Evolutionary conservation across 2,329 filamentous ascomycete genomes (phyloP).

Genomic region (Penicillium sclerotiorum): DNA sequence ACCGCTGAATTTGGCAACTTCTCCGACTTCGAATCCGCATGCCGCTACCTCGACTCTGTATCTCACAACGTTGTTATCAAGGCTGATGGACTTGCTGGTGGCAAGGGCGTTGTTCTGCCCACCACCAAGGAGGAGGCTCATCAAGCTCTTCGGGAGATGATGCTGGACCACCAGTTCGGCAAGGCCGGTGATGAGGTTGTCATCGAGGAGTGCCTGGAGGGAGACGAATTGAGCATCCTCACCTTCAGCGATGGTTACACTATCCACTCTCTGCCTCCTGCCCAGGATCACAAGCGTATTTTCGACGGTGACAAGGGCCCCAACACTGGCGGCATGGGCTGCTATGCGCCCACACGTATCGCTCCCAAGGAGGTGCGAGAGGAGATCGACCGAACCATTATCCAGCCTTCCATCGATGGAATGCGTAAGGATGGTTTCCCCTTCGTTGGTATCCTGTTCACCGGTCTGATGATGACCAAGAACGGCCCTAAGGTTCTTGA

Average conservation of each 20-base stretch:
- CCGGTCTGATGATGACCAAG: constrained; percentile 87
- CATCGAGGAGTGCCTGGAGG: constrained; percentile 89
- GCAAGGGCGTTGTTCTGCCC: constrained; percentile 93
- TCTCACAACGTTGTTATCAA: constrained; percentile 86
- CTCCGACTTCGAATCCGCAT: constrained; percentile 70
- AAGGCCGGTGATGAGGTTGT: constrained; percentile 86
- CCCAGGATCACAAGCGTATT: constrained; percentile 95
- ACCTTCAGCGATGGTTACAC: constrained; percentile 89
- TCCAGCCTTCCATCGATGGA: constrained; percentile 87
- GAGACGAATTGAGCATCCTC: constrained; percentile 89
- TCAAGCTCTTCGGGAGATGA: constrained; percentile 80
- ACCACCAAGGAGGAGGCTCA: constrained; percentile 79
- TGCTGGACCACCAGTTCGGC: constrained; percentile 86
- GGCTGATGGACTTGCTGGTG: constrained; percentile 85
- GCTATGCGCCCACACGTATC: constrained; percentile 87
- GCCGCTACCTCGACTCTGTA: constrained; percentile 71
- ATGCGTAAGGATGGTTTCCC: constrained; percentile 74
- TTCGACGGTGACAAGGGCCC: constrained; percentile 87
- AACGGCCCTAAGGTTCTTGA: constrained; percentile 80
- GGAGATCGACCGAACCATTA: constrained; percentile 75
- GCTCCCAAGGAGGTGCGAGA: constrained; percentile 74
- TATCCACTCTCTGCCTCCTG: constrained; percentile 80
- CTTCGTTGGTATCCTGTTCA: constrained; percentile 50
- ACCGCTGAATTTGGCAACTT: constrained; percentile 93
- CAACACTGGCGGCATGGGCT: constrained; percentile 98